A percentile compares a stretch with the other conserved stretches of the same genome.
phyloP scores from a whole-genome alignment of 306 rosid genomes.

The Fagus sylvatica region DNA sequence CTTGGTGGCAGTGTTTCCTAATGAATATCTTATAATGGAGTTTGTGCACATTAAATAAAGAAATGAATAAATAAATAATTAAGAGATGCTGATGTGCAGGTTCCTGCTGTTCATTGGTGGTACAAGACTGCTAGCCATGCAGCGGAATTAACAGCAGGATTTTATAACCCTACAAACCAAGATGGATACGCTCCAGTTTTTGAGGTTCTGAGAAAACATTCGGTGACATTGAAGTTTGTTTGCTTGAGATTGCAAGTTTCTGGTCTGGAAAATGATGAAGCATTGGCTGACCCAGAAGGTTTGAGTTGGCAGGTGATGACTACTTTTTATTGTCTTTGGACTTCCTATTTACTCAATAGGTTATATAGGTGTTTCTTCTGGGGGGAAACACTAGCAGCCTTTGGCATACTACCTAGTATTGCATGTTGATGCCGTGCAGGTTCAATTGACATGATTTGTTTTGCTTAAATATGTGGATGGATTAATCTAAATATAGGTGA shows the following conservation, averaged over 20 bases:
- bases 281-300: conserved; percentile 84
- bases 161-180: conserved; percentile 85
- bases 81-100: conserved; percentile 49
- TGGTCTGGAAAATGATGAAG: conserved; percentile 63
- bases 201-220: conserved; percentile 75
- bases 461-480: neutral
- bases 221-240: conserved; percentile 73
- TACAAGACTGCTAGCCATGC: conserved; percentile 92
- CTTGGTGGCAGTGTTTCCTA: neutral
- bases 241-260: conserved; percentile 71
- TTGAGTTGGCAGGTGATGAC: conserved; percentile 87
- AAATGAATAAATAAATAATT: conserved; percentile 11
- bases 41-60: conserved; percentile 12
- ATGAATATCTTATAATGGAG: conserved; percentile 11
- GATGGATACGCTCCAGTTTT: conserved; percentile 90
- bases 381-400: conserved; percentile 10
- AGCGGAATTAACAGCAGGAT: conserved; percentile 95
- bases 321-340: conserved; percentile 13
- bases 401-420: neutral
- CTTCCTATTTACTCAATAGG: neutral
- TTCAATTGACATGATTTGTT: neutral
- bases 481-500: conserved; percentile 13
- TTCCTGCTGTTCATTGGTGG: conserved; percentile 97
- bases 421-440: neutral
- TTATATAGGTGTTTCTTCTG: conserved; percentile 10